A percentile compares a stretch with the other conserved stretches of the same genome.
Evolutionary conservation across 371 early-diverging fungal genomes (phyloP).

Genomic region (Saksenaea oblongispora): DNA sequence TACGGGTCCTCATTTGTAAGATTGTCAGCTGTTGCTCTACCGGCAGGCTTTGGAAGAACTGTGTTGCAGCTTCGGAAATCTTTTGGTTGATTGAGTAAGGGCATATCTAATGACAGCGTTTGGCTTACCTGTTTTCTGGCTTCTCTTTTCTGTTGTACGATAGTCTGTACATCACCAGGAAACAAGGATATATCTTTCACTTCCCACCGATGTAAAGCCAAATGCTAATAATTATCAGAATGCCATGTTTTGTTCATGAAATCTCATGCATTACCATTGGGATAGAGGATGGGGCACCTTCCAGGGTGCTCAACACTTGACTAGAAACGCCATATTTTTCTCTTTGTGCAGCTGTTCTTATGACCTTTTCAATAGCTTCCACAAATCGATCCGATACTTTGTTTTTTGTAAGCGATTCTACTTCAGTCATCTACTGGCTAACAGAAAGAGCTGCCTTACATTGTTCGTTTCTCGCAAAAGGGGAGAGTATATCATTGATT

Average conservation of each 20-base stretch:
- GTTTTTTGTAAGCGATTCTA: background rate
- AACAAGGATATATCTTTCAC: constrained; percentile 43
- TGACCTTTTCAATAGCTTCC: constrained; percentile 27
- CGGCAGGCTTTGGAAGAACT: constrained; percentile 11
- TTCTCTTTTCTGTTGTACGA: constrained; percentile 24
- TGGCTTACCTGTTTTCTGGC: constrained; percentile 27
- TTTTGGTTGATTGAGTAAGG: background rate
- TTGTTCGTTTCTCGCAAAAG: constrained; percentile 37
- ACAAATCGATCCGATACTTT: constrained; percentile 30
- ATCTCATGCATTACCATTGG: constrained; percentile 14
- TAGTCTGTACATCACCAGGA: constrained; percentile 33
- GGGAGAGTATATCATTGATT: constrained; percentile 40
- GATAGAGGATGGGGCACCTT: constrained; percentile 17
- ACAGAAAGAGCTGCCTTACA: constrained; percentile 17
- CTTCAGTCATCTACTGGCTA: background rate
- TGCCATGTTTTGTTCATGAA: background rate
- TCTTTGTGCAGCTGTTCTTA: constrained; percentile 22
- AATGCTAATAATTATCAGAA: constrained; percentile 24
- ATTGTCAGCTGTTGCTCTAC: constrained; percentile 17
- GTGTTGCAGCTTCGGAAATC: constrained; percentile 23
- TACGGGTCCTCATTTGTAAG: constrained; percentile 18
- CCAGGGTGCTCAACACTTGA: constrained; percentile 6
- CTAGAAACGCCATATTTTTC: constrained; percentile 34
- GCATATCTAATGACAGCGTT: background rate
- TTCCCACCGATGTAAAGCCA: constrained; percentile 61